These are phyloP conservation scores for Helichrysum umbraculigerum DNA, from an alignment of 129 eudicot species.

Conservation along the genomic window DNA sequence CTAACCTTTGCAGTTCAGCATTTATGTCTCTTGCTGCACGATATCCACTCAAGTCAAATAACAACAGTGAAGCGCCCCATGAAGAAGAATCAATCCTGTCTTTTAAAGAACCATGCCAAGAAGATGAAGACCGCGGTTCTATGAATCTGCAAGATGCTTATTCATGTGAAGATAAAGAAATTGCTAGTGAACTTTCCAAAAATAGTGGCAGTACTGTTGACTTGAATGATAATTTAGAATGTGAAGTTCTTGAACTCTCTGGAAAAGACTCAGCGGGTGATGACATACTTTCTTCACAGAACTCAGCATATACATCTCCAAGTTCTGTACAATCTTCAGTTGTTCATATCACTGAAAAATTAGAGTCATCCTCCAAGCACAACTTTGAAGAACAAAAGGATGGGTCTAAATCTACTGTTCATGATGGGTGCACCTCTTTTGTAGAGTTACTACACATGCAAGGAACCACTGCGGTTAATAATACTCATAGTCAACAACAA, in stretches of 20 bases:
- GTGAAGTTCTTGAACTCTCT: conserved; percentile 32
- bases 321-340: conserved; percentile 51
- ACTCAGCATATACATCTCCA: conserved; percentile 57
- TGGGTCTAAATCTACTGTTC: conserved; percentile 17
- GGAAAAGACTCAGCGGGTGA: conserved; percentile 33
- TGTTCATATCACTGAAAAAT: conserved; percentile 40
- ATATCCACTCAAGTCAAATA: conserved; percentile 57
- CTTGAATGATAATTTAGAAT: conserved; percentile 41
- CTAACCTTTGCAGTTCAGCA: conserved; percentile 76
- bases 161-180: conserved; percentile 44
- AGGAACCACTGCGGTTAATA: conserved; percentile 36
- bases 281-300: conserved; percentile 64
- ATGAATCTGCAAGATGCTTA: conserved; percentile 33
- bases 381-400: conserved; percentile 36
- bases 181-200: conserved; percentile 37
- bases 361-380: conserved; percentile 37
- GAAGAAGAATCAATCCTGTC: conserved; percentile 39
- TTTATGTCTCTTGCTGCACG: conserved; percentile 90
- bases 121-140: conserved; percentile 46
- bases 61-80: conserved; percentile 25
- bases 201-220: conserved; percentile 23
- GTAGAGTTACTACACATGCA: conserved; percentile 59
- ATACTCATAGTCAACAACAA: conserved; percentile 12
- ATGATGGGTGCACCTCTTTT: conserved; percentile 43
- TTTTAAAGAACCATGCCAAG: conserved; percentile 41